A percentile compares a stretch with the other conserved stretches of the same genome.
These are phyloP conservation scores for Lachnellula arida DNA, from an alignment of 2,329 filamentous ascomycete species.

Conservation along the genomic window DNA sequence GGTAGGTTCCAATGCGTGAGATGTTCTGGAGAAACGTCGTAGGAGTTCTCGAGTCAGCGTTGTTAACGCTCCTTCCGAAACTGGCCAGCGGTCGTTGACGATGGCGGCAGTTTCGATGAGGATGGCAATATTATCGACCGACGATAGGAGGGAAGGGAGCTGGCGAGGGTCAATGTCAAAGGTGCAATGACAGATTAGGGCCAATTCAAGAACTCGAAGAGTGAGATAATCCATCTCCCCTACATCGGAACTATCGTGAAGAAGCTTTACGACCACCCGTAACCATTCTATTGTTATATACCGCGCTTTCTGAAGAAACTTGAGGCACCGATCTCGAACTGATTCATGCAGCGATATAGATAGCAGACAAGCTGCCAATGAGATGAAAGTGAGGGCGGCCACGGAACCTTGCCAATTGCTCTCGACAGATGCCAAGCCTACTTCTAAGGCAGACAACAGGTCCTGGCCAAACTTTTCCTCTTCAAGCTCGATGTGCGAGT, in stretches of 20 bases:
- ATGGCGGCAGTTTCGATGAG: slow-evolving; percentile 37
- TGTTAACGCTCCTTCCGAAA: slow-evolving; percentile 24
- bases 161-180: slow-evolving; percentile 39
- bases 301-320: slow-evolving; percentile 33
- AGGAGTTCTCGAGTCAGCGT: neutral
- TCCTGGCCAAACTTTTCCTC: slow-evolving; percentile 31
- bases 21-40: slow-evolving; percentile 5
- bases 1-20: slow-evolving; percentile 17
- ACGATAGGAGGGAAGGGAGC: slow-evolving; percentile 27
- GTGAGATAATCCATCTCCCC: slow-evolving; percentile 31
- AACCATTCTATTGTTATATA: slow-evolving; percentile 38
- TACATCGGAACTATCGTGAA: slow-evolving; percentile 19
- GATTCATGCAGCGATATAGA: slow-evolving; percentile 31
- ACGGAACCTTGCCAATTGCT: slow-evolving; percentile 48
- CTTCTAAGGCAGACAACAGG: slow-evolving; percentile 33
- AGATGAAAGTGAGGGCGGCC: slow-evolving; percentile 37
- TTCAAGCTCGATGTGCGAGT: slow-evolving; percentile 34
- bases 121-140: slow-evolving; percentile 27
- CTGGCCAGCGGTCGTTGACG: slow-evolving; percentile 31
- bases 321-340: slow-evolving; percentile 27
- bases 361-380: slow-evolving; percentile 39
- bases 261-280: slow-evolving; percentile 4
- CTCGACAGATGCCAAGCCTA: slow-evolving; percentile 34
- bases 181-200: slow-evolving; percentile 38
- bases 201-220: slow-evolving; percentile 34